Evolutionary conservation across 495 filamentous ascomycete species (phyloP), one percentile per base, ranked within the genome.

Genomic region (Immersiella caudata): DNA sequence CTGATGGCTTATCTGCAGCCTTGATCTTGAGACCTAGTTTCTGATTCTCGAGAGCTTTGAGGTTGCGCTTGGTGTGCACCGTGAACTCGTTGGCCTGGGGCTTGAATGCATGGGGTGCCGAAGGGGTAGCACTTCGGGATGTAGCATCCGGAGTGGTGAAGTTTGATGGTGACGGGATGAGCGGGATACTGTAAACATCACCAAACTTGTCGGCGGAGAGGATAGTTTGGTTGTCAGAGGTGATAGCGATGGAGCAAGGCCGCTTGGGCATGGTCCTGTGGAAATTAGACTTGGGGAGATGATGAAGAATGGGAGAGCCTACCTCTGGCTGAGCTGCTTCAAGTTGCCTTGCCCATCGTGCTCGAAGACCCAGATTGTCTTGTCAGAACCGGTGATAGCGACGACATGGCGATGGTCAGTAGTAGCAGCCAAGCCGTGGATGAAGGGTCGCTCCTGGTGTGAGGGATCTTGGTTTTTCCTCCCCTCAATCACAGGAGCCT

Each of bases 191-290:
- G 76, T 95, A 97, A 66, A 97, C 94, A 79, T 99, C 95, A 35
- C 95, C 95, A 73, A 97, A 97, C 74, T 98, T 99, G 79, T 99
- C 96, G 35, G 87, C 93, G 64, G 84, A 88, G 27, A 98, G 77
- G 66, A 98, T 91, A 2, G 84, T 91, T 2, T 79, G 79, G 51
- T 88, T 84, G 74, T 93, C 87, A 24, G 83, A 71, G 1, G 91
- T 88, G 56, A 97, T 77, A 57, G 84, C 79, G 64, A 99, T 76
- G 56, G 90, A 86, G 74, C 88, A 92, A 29, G 91, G 92, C 51
- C 93, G 88, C 79, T 97, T 97, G 50, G 93, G 91, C 92, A 97
- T 96, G 66, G 76, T 78, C 78, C 93, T 96, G 72, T 21, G 40
- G 25, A 46, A 40, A 49, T 71, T 60, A 73, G 62, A 52, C 46